Percentiles rank a stretch among this genome's conserved stretches.
These are phyloP conservation scores for Pichia sp. DNA, from an alignment of 1,139 yeast genomes.

Conservation along the genomic window DNA sequence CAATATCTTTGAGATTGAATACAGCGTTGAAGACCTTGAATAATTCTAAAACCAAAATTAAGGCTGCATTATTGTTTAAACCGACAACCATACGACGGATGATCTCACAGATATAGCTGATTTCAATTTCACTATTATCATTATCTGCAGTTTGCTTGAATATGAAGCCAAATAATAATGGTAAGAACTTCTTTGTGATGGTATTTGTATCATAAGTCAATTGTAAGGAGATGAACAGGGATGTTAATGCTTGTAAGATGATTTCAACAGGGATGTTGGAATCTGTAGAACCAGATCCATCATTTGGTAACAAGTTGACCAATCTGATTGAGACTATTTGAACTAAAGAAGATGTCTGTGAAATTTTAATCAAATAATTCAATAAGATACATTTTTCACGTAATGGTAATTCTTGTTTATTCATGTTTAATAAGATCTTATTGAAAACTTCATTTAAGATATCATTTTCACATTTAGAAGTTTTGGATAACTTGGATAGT, in stretches of 20 bases:
- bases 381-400: slow-evolving; percentile 9
- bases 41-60: slow-evolving; percentile 5
- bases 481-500: slow-evolving; percentile 12
- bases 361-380: slow-evolving; percentile 11
- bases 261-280: slow-evolving; percentile 16
- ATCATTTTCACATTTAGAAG: slow-evolving; percentile 14
- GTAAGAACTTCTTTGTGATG: slow-evolving; percentile 27
- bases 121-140: neutral
- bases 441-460: slow-evolving; percentile 12
- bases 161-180: slow-evolving; percentile 23
- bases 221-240: slow-evolving; percentile 28
- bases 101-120: slow-evolving; percentile 11
- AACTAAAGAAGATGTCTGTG: slow-evolving; percentile 16
- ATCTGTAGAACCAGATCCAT: slow-evolving; percentile 1
- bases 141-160: slow-evolving; percentile 13
- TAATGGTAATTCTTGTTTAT: neutral
- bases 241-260: slow-evolving; percentile 27
- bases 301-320: slow-evolving; percentile 32
- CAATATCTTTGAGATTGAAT: neutral
- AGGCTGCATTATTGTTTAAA: slow-evolving; percentile 5
- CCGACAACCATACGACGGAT: slow-evolving; percentile 13
- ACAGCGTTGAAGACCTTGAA: slow-evolving; percentile 3
- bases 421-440: slow-evolving; percentile 5
- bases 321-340: slow-evolving; percentile 52
- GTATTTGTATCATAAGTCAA: slow-evolving; percentile 24